Percentiles rank a stretch among this genome's conserved stretches.
phyloP scores from a whole-genome alignment of 2,329 filamentous ascomycete genomes.

The Teratosphaeria epicoccoides region DNA sequence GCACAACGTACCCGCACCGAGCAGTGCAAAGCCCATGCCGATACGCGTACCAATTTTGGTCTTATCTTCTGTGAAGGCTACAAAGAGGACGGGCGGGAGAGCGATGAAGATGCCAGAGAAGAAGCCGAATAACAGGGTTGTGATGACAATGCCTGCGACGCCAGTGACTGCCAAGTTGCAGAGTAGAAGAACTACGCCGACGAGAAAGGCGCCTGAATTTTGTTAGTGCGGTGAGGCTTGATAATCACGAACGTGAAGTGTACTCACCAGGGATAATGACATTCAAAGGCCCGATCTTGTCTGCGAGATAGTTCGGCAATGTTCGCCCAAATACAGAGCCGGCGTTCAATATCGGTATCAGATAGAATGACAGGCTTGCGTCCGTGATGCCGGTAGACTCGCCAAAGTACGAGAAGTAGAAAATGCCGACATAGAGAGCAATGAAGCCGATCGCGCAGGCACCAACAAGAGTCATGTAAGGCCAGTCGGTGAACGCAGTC shows the following conservation, averaged over 20 bases:
- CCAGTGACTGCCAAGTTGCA: slow-evolving; percentile 28
- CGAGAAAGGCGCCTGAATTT: slow-evolving; percentile 19
- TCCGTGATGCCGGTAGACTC: slow-evolving; percentile 22
- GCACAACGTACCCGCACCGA: slow-evolving; percentile 24
- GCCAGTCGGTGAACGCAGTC: slow-evolving; percentile 30
- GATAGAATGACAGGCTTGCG: slow-evolving; percentile 30
- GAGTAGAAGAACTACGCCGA: slow-evolving; percentile 27
- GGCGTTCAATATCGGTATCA: slow-evolving; percentile 34
- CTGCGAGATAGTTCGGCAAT: slow-evolving; percentile 29
- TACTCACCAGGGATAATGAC: slow-evolving; percentile 22
- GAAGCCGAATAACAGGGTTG: slow-evolving; percentile 32
- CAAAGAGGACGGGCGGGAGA: slow-evolving; percentile 32
- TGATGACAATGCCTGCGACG: slow-evolving; percentile 25
- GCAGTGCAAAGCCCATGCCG: slow-evolving; percentile 29
- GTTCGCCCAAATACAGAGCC: slow-evolving; percentile 33
- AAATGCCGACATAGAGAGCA: slow-evolving; percentile 16
- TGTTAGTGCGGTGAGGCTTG: not conserved
- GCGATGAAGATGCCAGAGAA: slow-evolving; percentile 36
- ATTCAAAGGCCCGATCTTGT: slow-evolving; percentile 31
- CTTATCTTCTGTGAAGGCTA: slow-evolving; percentile 31
- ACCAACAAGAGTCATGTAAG: slow-evolving; percentile 23
- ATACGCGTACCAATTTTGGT: slow-evolving; percentile 34
- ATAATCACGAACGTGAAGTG: not conserved
- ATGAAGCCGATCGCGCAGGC: not conserved
- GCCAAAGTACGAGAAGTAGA: slow-evolving; percentile 33